Conservation (phyloP, 169 alveolate species). For the Eimeria maxima region DNA sequence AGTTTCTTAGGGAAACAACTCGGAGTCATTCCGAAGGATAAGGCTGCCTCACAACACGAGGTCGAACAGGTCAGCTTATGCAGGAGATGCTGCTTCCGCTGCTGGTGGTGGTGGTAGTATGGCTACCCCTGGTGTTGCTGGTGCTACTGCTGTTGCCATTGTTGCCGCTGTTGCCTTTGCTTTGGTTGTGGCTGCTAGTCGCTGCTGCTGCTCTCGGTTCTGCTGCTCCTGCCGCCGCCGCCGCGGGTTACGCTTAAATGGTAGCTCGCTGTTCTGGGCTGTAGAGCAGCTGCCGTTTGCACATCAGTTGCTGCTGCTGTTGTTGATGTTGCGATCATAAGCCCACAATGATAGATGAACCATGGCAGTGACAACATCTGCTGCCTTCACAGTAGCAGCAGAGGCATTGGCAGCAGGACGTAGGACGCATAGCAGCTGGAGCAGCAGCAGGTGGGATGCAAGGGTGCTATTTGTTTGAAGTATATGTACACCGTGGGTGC, state of each 20-base stretch:
- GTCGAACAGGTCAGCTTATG: slow-evolving; percentile 62
- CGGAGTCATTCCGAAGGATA: slow-evolving; percentile 77
- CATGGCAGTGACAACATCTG: too few species aligned
- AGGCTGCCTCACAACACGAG: slow-evolving; percentile 67
- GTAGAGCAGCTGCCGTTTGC: not conserved
- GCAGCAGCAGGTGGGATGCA: not conserved
- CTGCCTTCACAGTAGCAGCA: not conserved
- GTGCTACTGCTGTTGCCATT: too few species aligned
- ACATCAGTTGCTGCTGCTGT: not conserved
- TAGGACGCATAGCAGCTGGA: too few species aligned
- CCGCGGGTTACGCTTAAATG: too few species aligned
- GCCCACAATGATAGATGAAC: too few species aligned
- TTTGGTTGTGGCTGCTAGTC: too few species aligned
- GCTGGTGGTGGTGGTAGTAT: too few species aligned
- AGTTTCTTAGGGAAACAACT: slow-evolving; percentile 72
- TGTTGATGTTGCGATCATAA: too few species aligned
- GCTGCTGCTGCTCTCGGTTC: not conserved
- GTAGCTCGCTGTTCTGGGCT: not conserved
- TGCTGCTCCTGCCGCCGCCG: not conserved
- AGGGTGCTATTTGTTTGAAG: not conserved
- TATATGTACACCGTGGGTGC: not conserved
- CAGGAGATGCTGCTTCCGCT: too few species aligned
- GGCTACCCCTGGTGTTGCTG: too few species aligned
- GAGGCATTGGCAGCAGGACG: not conserved
- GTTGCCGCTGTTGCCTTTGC: too few species aligned